These are phyloP conservation scores for Wickerhamiella kazuoi DNA, from an alignment of 805 yeast genomes.

Conservation along the genomic window DNA sequence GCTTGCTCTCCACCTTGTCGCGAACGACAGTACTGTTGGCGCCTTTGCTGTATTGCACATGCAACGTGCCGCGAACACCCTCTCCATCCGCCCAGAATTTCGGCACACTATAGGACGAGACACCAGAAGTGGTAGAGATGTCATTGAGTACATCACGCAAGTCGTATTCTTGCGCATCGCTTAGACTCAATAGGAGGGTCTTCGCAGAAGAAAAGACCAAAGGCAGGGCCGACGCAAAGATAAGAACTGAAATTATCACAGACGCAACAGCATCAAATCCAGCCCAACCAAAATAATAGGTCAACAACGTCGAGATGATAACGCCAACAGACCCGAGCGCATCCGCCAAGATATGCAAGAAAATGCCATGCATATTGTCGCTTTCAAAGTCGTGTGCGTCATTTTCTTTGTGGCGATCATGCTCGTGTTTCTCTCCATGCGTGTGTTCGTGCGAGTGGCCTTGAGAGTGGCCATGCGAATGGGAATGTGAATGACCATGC, in stretches of 20 bases:
- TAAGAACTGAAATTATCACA: slow-evolving; percentile 62
- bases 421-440: slow-evolving; percentile 7
- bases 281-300: slow-evolving; percentile 50
- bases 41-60: slow-evolving; percentile 51
- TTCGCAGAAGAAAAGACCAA: slow-evolving; percentile 65
- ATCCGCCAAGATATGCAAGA: slow-evolving; percentile 85
- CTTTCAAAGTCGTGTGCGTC: slow-evolving; percentile 18
- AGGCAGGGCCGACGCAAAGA: slow-evolving; percentile 70
- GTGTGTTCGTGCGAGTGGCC: slow-evolving; percentile 2
- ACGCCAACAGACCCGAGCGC: slow-evolving; percentile 96
- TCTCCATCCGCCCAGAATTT: slow-evolving; percentile 66
- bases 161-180: slow-evolving; percentile 38
- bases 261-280: slow-evolving; percentile 92
- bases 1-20: slow-evolving; percentile 39
- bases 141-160: slow-evolving; percentile 53
- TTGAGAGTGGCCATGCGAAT: slow-evolving; percentile 10
- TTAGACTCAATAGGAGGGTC: slow-evolving; percentile 47
- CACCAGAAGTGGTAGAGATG: slow-evolving; percentile 54
- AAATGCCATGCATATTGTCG: slow-evolving; percentile 83
- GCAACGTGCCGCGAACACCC: slow-evolving; percentile 57
- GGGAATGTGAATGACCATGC: slow-evolving; percentile 16
- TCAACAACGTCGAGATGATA: slow-evolving; percentile 69
- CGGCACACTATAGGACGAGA: slow-evolving; percentile 71
- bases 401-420: slow-evolving; percentile 1
- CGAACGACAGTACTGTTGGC: slow-evolving; percentile 46